Conservation (phyloP, 768 basidiomycete species). For the Rhodotorula graminis region DNA sequence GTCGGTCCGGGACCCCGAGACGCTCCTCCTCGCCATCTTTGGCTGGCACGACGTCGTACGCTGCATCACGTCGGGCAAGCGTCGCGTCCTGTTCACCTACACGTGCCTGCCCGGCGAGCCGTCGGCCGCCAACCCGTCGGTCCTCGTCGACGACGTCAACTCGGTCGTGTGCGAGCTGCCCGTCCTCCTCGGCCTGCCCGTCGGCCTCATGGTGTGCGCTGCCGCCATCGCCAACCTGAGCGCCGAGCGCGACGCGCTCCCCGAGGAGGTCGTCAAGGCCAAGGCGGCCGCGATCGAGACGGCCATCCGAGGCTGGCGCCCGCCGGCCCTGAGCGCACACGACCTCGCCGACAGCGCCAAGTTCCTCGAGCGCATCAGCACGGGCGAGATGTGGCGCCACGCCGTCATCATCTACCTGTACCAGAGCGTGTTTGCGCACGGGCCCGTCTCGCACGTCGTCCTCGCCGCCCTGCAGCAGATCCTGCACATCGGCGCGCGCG, state of each 20-base stretch:
- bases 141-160: slow-evolving; percentile 2
- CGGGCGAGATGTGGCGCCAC: slow-evolving; percentile 34
- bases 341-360: slow-evolving; percentile 3
- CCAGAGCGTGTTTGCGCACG: slow-evolving; percentile 14
- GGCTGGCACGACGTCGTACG: slow-evolving; percentile 27
- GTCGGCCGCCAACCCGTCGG: neutral
- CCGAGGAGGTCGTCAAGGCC: slow-evolving; percentile 16
- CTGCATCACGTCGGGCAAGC: slow-evolving; percentile 3
- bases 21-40: slow-evolving; percentile 2
- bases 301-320: slow-evolving; percentile 10
- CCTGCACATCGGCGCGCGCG: slow-evolving; percentile 22
- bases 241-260: slow-evolving; percentile 16
- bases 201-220: slow-evolving; percentile 25
- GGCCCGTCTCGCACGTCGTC: slow-evolving; percentile 9
- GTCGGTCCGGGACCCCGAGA: neutral
- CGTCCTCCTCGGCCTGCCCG: slow-evolving; percentile 19
- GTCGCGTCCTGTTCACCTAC: slow-evolving; percentile 20
- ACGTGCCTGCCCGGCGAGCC: slow-evolving; percentile 16
- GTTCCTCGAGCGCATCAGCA: slow-evolving; percentile 8
- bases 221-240: slow-evolving; percentile 16
- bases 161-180: slow-evolving; percentile 5
- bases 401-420: slow-evolving; percentile 28
- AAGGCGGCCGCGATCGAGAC: slow-evolving; percentile 22
- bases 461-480: slow-evolving; percentile 5
- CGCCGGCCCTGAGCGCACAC: neutral